Evolutionary conservation across 2,329 filamentous ascomycete species (phyloP).

Genomic region (Colletotrichum sp.): DNA sequence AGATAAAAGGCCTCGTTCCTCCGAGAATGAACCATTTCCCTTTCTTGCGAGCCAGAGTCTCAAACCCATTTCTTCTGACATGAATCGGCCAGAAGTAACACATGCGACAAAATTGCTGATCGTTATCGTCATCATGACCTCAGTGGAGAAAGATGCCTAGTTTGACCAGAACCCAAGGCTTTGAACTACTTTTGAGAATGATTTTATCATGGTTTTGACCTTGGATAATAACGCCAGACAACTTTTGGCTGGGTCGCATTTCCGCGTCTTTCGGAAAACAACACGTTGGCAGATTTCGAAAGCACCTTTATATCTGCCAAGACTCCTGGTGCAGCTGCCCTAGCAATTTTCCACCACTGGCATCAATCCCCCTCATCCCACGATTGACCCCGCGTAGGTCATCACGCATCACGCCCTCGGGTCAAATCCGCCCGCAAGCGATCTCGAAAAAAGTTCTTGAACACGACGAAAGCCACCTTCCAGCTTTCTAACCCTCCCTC

Average conservation of each 20-base stretch:
- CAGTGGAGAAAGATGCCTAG: too few relatives aligned
- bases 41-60: neutral
- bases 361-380: neutral
- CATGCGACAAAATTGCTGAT: neutral
- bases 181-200: too few relatives aligned
- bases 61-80: too few relatives aligned
- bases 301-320: conserved; percentile 6
- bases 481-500: too few relatives aligned
- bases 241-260: neutral
- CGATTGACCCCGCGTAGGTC: conserved; percentile 14
- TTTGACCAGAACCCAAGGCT: too few relatives aligned
- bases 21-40: too few relatives aligned
- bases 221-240: neutral
- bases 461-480: neutral
- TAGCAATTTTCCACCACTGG: conserved; percentile 18
- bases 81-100: too few relatives aligned
- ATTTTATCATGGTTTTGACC: too few relatives aligned
- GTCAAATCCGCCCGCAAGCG: conserved; percentile 4
- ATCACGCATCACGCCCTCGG: conserved; percentile 8
- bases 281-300: neutral
- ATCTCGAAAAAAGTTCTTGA: too few relatives aligned
- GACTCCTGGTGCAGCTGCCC: neutral
- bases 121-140: neutral
- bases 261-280: neutral
- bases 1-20: too few relatives aligned